Conservation (phyloP, 208 protist species). For the Porcisia deanei region DNA sequence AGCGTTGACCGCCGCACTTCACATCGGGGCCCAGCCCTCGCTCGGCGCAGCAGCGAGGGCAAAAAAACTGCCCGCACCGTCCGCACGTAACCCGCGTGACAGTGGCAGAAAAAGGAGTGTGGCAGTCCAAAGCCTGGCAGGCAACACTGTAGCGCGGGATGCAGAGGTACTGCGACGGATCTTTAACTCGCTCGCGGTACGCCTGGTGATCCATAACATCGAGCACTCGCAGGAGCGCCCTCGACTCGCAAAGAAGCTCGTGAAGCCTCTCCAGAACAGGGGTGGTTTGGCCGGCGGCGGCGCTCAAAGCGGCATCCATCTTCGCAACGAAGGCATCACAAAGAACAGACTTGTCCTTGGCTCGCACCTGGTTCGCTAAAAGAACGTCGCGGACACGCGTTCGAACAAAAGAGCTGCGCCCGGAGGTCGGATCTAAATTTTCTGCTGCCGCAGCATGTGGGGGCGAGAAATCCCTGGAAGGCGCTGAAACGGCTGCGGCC, state of each 20-base stretch:
- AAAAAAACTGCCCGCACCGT: constrained; percentile 78
- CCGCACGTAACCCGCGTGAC: constrained; percentile 58
- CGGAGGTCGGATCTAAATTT: background rate
- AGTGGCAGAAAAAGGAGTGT: constrained; percentile 38
- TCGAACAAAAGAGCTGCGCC: constrained; percentile 31
- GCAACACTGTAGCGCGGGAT: constrained; percentile 46
- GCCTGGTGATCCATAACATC: constrained; percentile 38
- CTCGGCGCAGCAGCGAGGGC: constrained; percentile 56
- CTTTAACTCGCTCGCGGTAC: constrained; percentile 35
- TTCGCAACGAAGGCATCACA: constrained; percentile 23
- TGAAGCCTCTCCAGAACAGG: constrained; percentile 34
- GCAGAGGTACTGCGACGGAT: constrained; percentile 43
- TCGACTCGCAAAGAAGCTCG: constrained; percentile 36
- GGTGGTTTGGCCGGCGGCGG: constrained; percentile 8
- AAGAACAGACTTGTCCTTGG: constrained; percentile 15
- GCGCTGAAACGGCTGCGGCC: background rate
- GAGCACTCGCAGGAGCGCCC: constrained; percentile 33
- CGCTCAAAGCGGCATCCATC: constrained; percentile 17
- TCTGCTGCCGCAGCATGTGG: background rate
- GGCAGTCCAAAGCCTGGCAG: constrained; percentile 37
- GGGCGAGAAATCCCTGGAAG: background rate
- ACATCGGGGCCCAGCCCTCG: constrained; percentile 48
- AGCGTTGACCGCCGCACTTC: constrained; percentile 26
- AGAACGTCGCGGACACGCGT: constrained; percentile 45
- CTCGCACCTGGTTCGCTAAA: constrained; percentile 29